Conservation (phyloP, 208 protist genomes). For the Acanthamoeba castellanii region DNA sequence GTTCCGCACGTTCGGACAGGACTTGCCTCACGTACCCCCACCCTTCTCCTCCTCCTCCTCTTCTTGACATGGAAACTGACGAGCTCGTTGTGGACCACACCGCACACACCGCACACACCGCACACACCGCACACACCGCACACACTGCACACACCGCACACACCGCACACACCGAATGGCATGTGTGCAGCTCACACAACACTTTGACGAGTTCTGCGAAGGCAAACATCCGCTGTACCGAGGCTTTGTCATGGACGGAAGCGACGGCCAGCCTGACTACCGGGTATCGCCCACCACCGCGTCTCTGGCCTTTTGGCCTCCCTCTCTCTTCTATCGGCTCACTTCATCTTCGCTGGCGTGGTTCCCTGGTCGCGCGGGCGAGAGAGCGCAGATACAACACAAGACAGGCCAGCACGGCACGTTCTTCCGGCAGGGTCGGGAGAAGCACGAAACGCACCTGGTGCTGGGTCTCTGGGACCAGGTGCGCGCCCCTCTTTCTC, state of each 20-base stretch:
- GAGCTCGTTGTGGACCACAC: too few relatives aligned
- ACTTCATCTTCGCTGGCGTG: too few relatives aligned
- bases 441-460: constrained; percentile 35
- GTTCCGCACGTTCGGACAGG: constrained; percentile 58
- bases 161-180: too few relatives aligned
- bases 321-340: too few relatives aligned
- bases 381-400: neutral
- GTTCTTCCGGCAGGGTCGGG: constrained; percentile 6
- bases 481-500: too few relatives aligned
- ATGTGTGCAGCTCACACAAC: neutral
- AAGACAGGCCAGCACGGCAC: neutral
- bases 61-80: too few relatives aligned
- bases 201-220: constrained; percentile 66
- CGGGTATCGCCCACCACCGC: neutral
- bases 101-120: too few relatives aligned
- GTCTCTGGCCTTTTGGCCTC: neutral
- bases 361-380: too few relatives aligned
- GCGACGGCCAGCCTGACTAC: constrained; percentile 28
- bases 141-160: too few relatives aligned
- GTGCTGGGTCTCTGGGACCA: constrained; percentile 43
- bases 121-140: too few relatives aligned
- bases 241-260: constrained; percentile 32
- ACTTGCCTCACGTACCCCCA: neutral
- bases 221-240: constrained; percentile 19
- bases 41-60: neutral